Evolutionary conservation across 1,284 basidiomycete genomes (phyloP), one percentile per base, ranked within the genome.

Genomic region (Rhizopogon hawkerae): DNA sequence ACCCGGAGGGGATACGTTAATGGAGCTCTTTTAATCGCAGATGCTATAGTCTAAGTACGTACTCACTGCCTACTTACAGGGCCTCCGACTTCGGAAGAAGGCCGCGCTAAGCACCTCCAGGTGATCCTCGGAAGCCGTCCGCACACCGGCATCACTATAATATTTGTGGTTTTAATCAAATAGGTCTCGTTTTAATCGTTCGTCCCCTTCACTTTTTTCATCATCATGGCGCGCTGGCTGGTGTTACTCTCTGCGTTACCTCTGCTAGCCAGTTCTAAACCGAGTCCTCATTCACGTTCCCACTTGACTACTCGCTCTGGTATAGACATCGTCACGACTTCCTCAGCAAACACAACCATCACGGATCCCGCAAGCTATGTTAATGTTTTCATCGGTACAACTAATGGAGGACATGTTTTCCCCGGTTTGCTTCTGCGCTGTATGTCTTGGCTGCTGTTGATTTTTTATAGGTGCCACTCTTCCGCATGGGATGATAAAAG

Each of bases 401-500:
- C 62, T 1, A 77, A 79, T 53, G 77, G 76, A 8, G 79, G 80
- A 0, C 78, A 83, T 61, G 75, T 77, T 10, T 83, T 83, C 57
- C 78, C 81, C 39, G 80, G 79, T 77, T 48, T 26, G 63, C 51
- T 31, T 35, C 5, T 13, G 23, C 7, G 2, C n/a, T 1, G 0
- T 18, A 38, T 23, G 6, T 6, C 7, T 49, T 18, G 13, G 14
- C 7, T 10, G 11, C 36, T 29, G 48, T 38, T 46, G 7, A 43
- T 18, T 9, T 38, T 33, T 31, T 33, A 5, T 44, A 79, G 78
- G 80, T 38, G 79, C 78, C 3, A 81, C 78, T 0, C 59, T 81
- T n/a, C 81, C 81, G 3, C 80, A 81, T 64, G 81, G 81, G 16
- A 80, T 82, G 78, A 72, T 77, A 18, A 83, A 83, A 63, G 74